These are phyloP conservation scores for Albatrellus sp. DNA, from an alignment of 1,284 basidiomycete species.

Conservation along the genomic window DNA sequence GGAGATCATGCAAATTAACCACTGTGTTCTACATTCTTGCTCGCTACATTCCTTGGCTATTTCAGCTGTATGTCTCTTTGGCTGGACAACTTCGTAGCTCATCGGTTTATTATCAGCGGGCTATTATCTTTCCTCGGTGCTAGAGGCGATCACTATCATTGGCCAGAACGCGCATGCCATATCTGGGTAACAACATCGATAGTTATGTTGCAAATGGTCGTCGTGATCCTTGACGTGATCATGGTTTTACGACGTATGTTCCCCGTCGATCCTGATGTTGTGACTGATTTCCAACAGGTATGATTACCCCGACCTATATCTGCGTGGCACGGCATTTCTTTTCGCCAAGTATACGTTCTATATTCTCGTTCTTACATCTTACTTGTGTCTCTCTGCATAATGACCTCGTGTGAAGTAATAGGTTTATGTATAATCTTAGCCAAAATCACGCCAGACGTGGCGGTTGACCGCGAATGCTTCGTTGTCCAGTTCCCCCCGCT, in stretches of 20 bases:
- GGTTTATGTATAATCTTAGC: constrained; percentile 17
- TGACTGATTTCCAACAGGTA: neutral
- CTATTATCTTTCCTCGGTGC: neutral
- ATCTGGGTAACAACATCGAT: constrained; percentile 21
- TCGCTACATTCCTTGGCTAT: constrained; percentile 10
- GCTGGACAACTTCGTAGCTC: no score
- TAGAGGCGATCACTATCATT: constrained; percentile 5
- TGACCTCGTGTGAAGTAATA: constrained; percentile 14
- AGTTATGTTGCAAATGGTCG: constrained; percentile 17
- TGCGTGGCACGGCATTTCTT: no score
- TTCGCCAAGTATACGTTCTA: constrained; percentile 18
- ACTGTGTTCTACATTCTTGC: constrained; percentile 12
- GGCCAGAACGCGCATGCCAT: constrained; percentile 11
- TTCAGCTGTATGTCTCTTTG: constrained; percentile 9
- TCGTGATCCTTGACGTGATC: constrained; percentile 18
- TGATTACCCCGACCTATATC: neutral
- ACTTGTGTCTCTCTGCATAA: constrained; percentile 12
- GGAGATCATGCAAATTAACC: neutral
- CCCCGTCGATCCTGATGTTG: neutral
- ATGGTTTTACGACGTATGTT: constrained; percentile 20
- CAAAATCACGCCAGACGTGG: constrained; percentile 16
- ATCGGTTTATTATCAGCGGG: neutral
- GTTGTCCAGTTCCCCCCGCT: constrained; percentile 15
- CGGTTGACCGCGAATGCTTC: constrained; percentile 14
- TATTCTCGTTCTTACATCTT: constrained; percentile 14